Evolutionary conservation across 352 stramenopile species (phyloP).

Genomic region (Peronospora tabacina): DNA sequence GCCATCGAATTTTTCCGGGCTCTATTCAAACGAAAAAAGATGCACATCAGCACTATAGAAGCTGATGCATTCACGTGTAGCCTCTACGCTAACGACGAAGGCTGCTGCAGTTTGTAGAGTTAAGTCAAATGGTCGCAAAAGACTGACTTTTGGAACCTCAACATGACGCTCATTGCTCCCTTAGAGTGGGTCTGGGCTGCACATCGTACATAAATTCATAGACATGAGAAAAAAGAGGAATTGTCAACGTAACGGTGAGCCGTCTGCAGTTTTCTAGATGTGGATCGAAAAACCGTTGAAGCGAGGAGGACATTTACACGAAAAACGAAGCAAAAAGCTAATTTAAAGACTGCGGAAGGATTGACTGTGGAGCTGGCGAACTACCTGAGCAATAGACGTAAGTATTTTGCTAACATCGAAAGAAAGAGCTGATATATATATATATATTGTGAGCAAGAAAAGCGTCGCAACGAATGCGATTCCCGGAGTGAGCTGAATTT

Average conservation of each 20-base stretch:
- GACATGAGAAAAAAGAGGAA: slow-evolving; percentile 31
- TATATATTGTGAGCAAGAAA: slow-evolving; percentile 21
- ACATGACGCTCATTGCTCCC: slow-evolving; percentile 52
- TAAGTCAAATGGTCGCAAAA: slow-evolving; percentile 45
- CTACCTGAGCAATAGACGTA: slow-evolving; percentile 49
- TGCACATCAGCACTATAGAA: slow-evolving; percentile 42
- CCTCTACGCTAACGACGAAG: slow-evolving; percentile 54
- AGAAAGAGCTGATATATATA: slow-evolving; percentile 28
- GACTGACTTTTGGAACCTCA: slow-evolving; percentile 48
- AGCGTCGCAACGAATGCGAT: slow-evolving; percentile 45
- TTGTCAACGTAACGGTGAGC: background rate
- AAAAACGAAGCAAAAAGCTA: slow-evolving; percentile 64
- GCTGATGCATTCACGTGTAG: slow-evolving; percentile 39
- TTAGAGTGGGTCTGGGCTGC: slow-evolving; percentile 53
- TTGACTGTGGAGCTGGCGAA: slow-evolving; percentile 41
- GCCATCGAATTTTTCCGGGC: slow-evolving; percentile 50
- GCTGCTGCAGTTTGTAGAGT: slow-evolving; percentile 51
- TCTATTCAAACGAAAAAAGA: slow-evolving; percentile 44
- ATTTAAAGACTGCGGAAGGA: slow-evolving; percentile 54
- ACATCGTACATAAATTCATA: slow-evolving; percentile 42
- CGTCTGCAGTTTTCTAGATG: slow-evolving; percentile 28
- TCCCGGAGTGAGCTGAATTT: slow-evolving; percentile 44
- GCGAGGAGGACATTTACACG: slow-evolving; percentile 44
- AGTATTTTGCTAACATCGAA: slow-evolving; percentile 64
- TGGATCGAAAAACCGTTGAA: slow-evolving; percentile 33